Evolutionary conservation across 441 rosid genomes (phyloP).

Genomic region (Biscutella auriculata): DNA sequence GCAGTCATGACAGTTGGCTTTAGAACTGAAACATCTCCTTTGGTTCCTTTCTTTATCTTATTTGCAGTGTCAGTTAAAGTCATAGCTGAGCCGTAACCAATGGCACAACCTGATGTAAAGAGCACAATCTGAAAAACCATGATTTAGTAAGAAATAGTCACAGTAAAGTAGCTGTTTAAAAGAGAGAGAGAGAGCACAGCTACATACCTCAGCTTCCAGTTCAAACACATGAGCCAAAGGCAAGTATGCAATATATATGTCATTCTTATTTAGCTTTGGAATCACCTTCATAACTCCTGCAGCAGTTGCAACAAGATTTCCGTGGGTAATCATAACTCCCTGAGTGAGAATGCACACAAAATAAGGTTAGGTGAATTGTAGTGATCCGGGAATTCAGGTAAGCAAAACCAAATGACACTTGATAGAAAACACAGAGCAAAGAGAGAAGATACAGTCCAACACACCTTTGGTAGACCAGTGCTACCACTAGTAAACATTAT

Average conservation of each 20-base stretch:
- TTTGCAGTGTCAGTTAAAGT: conserved; percentile 74
- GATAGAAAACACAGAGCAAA: background rate
- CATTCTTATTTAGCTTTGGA: conserved; percentile 42
- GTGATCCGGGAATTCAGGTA: background rate
- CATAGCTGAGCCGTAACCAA: conserved; percentile 81
- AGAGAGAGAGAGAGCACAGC: conserved; percentile 3
- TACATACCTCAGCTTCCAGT: conserved; percentile 76
- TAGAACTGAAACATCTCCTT: conserved; percentile 76
- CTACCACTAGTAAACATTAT: conserved; percentile 97
- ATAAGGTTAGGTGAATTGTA: conserved; percentile 9
- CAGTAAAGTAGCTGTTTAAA: conserved; percentile 1
- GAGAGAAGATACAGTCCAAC: background rate
- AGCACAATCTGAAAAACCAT: conserved; percentile 48
- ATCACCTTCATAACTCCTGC: conserved; percentile 72
- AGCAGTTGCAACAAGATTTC: conserved; percentile 70
- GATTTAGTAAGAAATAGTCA: conserved; percentile 15
- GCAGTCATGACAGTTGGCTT: conserved; percentile 82
- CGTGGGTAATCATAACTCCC: conserved; percentile 95
- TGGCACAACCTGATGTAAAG: conserved; percentile 58
- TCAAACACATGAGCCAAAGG: conserved; percentile 96
- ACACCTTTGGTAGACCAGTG: conserved; percentile 88
- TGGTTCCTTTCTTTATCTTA: conserved; percentile 82
- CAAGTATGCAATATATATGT: conserved; percentile 71
- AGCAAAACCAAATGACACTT: background rate
- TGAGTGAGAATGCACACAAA: conserved; percentile 24